Percentiles rank a stretch among this genome's conserved stretches.
Conservation (phyloP, 306 rosid genomes). For the Casuarina cunninghamiana region DNA sequence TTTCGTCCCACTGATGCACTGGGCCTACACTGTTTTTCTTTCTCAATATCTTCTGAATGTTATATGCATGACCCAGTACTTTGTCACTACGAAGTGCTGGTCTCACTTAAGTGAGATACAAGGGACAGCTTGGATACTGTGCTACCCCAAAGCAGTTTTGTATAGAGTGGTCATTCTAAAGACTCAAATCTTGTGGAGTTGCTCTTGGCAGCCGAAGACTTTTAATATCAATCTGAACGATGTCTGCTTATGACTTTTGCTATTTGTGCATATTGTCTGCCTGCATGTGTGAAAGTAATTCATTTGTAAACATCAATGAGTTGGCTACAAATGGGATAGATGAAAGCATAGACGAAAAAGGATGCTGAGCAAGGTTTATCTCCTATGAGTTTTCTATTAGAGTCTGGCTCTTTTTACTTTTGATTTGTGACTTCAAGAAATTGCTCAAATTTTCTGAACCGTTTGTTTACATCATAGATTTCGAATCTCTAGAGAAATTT, state of each 20-base stretch:
- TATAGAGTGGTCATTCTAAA: not conserved
- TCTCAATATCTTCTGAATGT: not conserved
- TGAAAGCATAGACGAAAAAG: not conserved
- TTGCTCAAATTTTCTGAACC: no score
- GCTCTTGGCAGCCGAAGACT: not conserved
- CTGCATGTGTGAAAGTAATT: no score
- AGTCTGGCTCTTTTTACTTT: no score
- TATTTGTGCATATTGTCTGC: no score
- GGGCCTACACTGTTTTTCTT: not conserved
- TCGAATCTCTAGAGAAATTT: no score
- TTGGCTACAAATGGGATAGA: not conserved
- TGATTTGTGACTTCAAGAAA: no score
- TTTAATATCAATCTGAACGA: not conserved
- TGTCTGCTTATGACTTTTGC: no score
- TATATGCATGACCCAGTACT: not conserved
- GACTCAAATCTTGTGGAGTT: not conserved
- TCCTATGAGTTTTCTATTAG: not conserved
- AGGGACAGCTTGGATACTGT: not conserved
- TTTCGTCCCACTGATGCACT: not conserved
- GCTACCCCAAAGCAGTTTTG: not conserved
- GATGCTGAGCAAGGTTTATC: not conserved
- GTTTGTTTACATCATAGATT: no score
- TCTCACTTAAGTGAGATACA: not conserved
- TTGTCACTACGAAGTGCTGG: not conserved
- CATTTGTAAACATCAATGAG: not conserved